Percentiles rank a stretch among this genome's conserved stretches.
Conservation (phyloP, 192 early-diverging fungal species). For the Coemansia sp. region DNA sequence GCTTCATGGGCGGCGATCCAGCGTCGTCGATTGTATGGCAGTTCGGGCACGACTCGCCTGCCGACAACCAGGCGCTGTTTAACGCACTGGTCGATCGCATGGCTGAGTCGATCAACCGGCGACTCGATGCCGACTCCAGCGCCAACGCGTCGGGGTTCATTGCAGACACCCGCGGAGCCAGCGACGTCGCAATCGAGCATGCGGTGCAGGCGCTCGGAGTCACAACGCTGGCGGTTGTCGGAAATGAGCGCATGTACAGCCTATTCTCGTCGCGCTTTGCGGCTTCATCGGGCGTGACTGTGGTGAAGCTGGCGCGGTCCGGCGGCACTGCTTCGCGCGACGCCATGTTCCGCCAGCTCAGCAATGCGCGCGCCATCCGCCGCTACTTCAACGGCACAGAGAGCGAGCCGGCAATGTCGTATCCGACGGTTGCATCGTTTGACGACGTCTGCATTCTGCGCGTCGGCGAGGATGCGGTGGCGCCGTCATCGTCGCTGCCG, state of each 20-base stretch:
- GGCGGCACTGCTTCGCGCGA: conserved; percentile 95
- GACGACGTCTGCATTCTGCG: conserved; percentile 76
- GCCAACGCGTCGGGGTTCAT: conserved; percentile 74
- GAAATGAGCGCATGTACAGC: conserved; percentile 92
- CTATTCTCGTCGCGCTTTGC: conserved; percentile 67
- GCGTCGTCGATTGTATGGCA: conserved; percentile 87
- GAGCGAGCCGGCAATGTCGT: conserved; percentile 78
- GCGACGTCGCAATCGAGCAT: conserved; percentile 75
- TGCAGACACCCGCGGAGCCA: conserved; percentile 81
- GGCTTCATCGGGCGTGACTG: conserved; percentile 53
- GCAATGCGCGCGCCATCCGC: conserved; percentile 73
- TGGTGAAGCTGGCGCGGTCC: conserved; percentile 89
- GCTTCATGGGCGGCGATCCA: conserved; percentile 64
- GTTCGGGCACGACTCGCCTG: conserved; percentile 79
- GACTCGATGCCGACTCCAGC: conserved; percentile 61
- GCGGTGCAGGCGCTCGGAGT: conserved; percentile 74
- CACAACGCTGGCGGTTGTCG: conserved; percentile 84
- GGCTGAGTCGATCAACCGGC: conserved; percentile 64
- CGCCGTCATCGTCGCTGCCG: conserved; percentile 90
- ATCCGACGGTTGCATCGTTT: conserved; percentile 78
- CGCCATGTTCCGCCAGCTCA: conserved; percentile 65
- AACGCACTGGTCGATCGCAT: conserved; percentile 65
- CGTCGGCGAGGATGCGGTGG: conserved; percentile 67
- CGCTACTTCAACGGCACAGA: conserved; percentile 95
- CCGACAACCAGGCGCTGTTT: conserved; percentile 83